Evolutionary conservation across 2,329 filamentous ascomycete species (phyloP), one percentile per base, ranked within the genome.

Genomic region (Aspergillus brunneoviolaceus): DNA sequence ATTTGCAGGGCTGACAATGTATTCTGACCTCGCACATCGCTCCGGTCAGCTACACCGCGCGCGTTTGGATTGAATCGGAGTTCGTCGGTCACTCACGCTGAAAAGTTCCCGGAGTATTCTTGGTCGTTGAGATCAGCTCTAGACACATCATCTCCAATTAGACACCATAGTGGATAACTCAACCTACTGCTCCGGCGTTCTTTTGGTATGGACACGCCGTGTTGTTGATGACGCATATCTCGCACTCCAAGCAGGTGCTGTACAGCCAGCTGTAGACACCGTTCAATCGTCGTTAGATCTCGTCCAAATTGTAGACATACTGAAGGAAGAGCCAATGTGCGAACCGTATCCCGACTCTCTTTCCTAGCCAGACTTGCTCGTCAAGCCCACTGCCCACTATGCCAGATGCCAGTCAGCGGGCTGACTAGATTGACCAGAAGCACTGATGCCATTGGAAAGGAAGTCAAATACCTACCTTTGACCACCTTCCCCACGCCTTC

Each of bases 401-500:
- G 5, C 21, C 1, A 14, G 21, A 27, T 19, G 16, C 16, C 16
- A 7, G 16, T 45, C 2, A 45, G 39, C 39, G 16, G n/a, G 5
- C 25, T n/a, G 5, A 21, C 6, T 12, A 10, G 14, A 7, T 9
- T 16, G 19, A 23, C 42, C 19, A 49, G 25, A 14, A 60, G 21
- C 47, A 33, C 10, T 5, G 9, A 23, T 7, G 49, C 7, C 27
- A 53, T 47, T 57, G 50, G 52, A 10, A 11, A 56, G 4, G 29
- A 9, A 33, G 29, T 9, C 49, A 16, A 23, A 25, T n/a, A 57
- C 51, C 29, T 57, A 72, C 72, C 72, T 63, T 59, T 47, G 7
- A 81, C 75, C 6, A 81, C 77, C 10, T 63, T 72, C 4, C 79
- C 79, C 21, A 81, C 72, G 19, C 79, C 80, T 59, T 81, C 80